A percentile compares a stretch with the other conserved stretches of the same genome.
These are phyloP conservation scores for Naganishia cerealis DNA, from an alignment of 1,284 basidiomycete species.

Conservation along the genomic window DNA sequence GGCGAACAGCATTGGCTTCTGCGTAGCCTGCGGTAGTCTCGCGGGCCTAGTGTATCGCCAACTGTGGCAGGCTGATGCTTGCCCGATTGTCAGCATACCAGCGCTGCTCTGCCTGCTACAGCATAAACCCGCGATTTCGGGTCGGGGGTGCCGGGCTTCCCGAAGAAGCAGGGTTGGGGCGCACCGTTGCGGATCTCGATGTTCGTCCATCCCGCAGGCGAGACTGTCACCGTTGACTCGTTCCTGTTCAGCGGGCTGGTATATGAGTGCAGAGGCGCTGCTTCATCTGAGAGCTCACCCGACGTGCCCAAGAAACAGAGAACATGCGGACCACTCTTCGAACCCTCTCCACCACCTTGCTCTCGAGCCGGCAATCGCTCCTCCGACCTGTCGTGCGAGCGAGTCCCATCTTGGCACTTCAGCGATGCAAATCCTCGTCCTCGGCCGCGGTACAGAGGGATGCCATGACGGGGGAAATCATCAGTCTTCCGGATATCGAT, in stretches of 20 bases:
- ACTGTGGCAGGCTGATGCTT: no score
- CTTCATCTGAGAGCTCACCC: neutral
- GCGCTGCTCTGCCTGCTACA: no score
- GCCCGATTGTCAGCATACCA: no score
- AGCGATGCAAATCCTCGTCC: conserved; percentile 23
- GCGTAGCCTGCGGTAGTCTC: no score
- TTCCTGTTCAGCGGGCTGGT: neutral
- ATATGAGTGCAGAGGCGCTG: neutral
- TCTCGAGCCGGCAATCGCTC: neutral
- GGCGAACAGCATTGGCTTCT: no score
- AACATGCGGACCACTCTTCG: conserved; percentile 23
- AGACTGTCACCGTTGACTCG: neutral
- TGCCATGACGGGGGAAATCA: conserved; percentile 58
- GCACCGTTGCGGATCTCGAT: neutral
- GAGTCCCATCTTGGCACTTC: neutral
- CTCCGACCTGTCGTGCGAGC: conserved; percentile 2
- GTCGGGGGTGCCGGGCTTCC: conserved; percentile 2
- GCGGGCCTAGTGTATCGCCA: no score
- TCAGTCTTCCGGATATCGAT: conserved; percentile 56
- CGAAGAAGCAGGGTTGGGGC: neutral
- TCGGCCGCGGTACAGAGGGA: conserved; percentile 40
- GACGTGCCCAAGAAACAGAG: neutral
- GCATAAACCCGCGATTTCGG: neutral
- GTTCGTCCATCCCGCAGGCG: neutral
- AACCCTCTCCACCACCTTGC: neutral